A percentile compares a stretch with the other conserved stretches of the same genome.
These are phyloP conservation scores for Sinapis alba DNA, from an alignment of 441 rosid species.

Conservation along the genomic window DNA sequence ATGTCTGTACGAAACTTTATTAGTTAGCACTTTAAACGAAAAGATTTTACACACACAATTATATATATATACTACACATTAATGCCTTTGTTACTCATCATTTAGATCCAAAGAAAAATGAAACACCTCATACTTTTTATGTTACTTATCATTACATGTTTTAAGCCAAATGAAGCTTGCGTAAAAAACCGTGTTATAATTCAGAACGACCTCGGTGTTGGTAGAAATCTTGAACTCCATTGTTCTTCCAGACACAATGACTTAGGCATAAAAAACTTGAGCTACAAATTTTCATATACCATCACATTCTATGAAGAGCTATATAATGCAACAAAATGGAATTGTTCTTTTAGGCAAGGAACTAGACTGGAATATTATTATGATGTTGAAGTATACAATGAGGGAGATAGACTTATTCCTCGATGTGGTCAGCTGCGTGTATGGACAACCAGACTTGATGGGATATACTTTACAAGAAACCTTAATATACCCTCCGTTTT, in stretches of 20 bases:
- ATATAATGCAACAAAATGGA: neutral
- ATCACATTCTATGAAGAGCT: neutral
- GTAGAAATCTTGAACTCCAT: neutral
- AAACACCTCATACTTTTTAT: neutral
- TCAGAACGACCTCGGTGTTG: neutral
- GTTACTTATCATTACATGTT: neutral
- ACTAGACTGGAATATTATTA: neutral
- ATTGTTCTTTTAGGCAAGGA: conserved; percentile 1
- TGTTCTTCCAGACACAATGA: neutral
- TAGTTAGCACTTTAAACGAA: too few relatives aligned
- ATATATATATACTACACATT: neutral
- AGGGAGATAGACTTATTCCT: neutral
- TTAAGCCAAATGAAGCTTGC: neutral
- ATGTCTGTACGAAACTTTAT: too few relatives aligned
- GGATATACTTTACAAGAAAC: neutral
- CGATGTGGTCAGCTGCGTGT: conserved; percentile 1
- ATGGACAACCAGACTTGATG: neutral
- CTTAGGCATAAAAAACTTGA: neutral
- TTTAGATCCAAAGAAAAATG: neutral
- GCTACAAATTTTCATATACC: neutral
- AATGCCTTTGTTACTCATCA: neutral
- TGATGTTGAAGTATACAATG: neutral
- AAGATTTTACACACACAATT: neutral
- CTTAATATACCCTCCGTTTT: neutral
- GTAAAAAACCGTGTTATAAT: neutral